Conservation (phyloP, 2,329 filamentous ascomycete genomes). For the Fusarium mexicanum region DNA sequence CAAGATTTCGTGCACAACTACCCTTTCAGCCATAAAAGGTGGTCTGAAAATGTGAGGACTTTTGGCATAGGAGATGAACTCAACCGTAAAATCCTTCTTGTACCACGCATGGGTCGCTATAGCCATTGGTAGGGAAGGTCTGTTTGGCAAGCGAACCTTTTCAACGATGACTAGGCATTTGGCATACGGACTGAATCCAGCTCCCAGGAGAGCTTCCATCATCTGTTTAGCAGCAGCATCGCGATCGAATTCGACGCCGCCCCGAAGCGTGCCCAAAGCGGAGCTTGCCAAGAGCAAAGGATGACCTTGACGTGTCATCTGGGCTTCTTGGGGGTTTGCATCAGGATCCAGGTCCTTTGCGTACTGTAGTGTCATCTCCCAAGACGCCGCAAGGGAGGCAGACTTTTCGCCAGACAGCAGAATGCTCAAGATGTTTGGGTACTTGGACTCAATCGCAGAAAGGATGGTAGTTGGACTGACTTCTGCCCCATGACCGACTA, state of each 20-base stretch:
- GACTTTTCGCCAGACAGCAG: conserved; percentile 12
- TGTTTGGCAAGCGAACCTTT: not conserved
- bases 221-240: not conserved
- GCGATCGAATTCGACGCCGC: no score
- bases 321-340: not conserved
- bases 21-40: not conserved
- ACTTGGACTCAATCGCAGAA: not conserved
- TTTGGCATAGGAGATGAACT: not conserved
- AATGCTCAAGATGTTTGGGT: not conserved
- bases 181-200: conserved; percentile 15
- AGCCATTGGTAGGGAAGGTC: not conserved
- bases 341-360: not conserved
- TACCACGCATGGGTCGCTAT: not conserved
- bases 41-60: not conserved
- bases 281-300: not conserved
- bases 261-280: not conserved
- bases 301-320: not conserved
- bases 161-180: not conserved
- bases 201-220: conserved; percentile 8
- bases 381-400: not conserved
- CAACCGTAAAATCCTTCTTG: not conserved
- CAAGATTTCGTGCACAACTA: conserved; percentile 21
- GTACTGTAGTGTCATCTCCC: not conserved
- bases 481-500: conserved; percentile 19
- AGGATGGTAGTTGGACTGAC: conserved; percentile 2